Evolutionary conservation across 345 rosid species (phyloP).

Genomic region (Trapa incisa): DNA sequence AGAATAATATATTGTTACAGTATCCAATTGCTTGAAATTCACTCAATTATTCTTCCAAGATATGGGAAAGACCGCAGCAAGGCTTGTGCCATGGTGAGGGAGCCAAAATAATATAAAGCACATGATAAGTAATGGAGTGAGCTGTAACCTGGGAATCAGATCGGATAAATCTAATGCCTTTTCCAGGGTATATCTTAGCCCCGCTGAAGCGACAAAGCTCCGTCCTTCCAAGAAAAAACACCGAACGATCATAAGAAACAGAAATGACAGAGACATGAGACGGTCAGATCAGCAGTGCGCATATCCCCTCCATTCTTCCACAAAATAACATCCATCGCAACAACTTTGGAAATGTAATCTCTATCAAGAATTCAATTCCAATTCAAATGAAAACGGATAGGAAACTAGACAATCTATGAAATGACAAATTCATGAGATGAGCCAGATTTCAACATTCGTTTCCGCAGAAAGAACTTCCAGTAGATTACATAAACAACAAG

Average conservation of each 20-base stretch:
- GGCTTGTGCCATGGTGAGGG: too few species aligned
- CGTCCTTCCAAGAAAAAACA: slow-evolving; percentile 21
- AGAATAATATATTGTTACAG: neutral
- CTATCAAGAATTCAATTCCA: too few species aligned
- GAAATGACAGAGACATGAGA: too few species aligned
- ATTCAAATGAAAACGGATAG: too few species aligned
- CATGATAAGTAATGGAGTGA: neutral
- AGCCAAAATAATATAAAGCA: neutral
- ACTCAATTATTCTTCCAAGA: neutral
- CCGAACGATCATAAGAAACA: neutral
- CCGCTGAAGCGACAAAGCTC: slow-evolving; percentile 73
- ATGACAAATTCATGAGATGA: too few species aligned
- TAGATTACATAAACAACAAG: neutral
- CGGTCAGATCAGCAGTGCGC: too few species aligned
- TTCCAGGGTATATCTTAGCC: slow-evolving; percentile 64
- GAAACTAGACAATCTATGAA: too few species aligned
- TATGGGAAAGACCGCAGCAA: too few species aligned
- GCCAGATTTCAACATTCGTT: too few species aligned
- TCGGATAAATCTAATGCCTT: slow-evolving; percentile 58
- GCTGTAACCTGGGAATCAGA: slow-evolving; percentile 55
- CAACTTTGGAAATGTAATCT: neutral
- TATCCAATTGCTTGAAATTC: neutral
- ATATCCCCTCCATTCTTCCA: too few species aligned
- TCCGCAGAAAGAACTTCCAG: neutral
- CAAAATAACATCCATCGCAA: too few species aligned